phyloP scores from a whole-genome alignment of 73 alveolate genomes.

The Paramecium sexaurelia region DNA sequence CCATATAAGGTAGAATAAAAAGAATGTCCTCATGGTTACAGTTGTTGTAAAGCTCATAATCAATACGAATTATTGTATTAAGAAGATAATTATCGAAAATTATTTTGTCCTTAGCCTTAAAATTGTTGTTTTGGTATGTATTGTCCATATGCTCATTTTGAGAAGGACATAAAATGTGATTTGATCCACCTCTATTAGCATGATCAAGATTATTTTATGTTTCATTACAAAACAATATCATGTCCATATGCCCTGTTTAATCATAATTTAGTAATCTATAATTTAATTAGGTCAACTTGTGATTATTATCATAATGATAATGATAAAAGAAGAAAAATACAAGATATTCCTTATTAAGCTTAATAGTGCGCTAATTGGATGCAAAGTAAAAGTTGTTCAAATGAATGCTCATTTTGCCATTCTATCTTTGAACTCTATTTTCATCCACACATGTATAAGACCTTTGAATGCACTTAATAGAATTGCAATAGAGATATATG shows the following conservation, averaged over 20 bases:
- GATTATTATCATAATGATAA: constrained; percentile 95
- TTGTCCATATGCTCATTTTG: constrained; percentile 91
- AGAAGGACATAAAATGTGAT: constrained; percentile 79
- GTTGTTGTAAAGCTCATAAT: constrained; percentile 83
- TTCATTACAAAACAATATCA: constrained; percentile 93
- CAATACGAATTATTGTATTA: constrained; percentile 87
- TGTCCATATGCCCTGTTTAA: constrained; percentile 89
- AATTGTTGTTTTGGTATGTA: constrained; percentile 83
- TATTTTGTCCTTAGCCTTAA: constrained; percentile 82
- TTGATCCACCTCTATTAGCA: constrained; percentile 76
- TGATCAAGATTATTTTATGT: constrained; percentile 82
- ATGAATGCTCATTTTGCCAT: constrained; percentile 71
- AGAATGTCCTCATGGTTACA: constrained; percentile 80
- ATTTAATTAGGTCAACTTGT: constrained; percentile 69
- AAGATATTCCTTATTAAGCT: constrained; percentile 69
- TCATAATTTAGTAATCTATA: constrained; percentile 83
- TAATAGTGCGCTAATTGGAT: constrained; percentile 75
- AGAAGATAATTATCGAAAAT: constrained; percentile 78
- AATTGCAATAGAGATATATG: background rate
- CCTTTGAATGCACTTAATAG: constrained; percentile 55
- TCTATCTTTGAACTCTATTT: constrained; percentile 71
- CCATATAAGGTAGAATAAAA: constrained; percentile 69
- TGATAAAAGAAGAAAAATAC: constrained; percentile 92
- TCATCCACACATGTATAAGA: constrained; percentile 70
- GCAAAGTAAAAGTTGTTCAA: constrained; percentile 40